These are phyloP conservation scores for Anthracocystis setariae DNA, from an alignment of 1,284 basidiomycete species.

Conservation along the genomic window DNA sequence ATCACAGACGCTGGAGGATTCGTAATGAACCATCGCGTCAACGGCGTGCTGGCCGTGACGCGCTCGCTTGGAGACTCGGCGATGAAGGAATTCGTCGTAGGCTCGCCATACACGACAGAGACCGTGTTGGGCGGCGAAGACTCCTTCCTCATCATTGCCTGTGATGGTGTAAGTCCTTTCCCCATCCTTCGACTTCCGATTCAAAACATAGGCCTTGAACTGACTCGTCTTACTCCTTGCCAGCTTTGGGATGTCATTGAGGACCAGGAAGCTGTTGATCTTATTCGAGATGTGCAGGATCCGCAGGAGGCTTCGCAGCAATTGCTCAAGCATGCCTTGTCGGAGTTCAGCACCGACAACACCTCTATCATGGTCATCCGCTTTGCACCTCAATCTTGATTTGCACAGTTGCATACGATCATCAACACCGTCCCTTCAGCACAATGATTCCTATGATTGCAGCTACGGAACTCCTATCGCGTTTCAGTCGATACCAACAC, in stretches of 20 bases:
- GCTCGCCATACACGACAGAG: constrained; percentile 96
- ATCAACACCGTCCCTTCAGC: too few species aligned
- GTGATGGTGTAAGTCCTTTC: constrained; percentile 83
- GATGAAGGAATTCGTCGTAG: constrained; percentile 99
- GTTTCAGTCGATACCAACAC: too few species aligned
- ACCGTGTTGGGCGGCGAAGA: constrained; percentile 89
- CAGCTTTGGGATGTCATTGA: constrained; percentile 96
- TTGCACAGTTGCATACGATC: neutral
- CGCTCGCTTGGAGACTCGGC: constrained; percentile 94
- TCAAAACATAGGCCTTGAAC: neutral
- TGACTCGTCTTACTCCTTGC: constrained; percentile 9
- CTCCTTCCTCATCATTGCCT: constrained; percentile 94
- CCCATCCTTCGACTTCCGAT: neutral
- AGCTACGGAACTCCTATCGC: too few species aligned
- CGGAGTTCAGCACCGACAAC: constrained; percentile 90
- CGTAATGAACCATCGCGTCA: constrained; percentile 97
- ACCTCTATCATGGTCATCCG: constrained; percentile 67
- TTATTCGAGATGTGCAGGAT: constrained; percentile 79
- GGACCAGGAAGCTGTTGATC: constrained; percentile 90
- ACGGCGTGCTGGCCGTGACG: constrained; percentile 93
- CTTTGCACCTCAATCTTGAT: constrained; percentile 26
- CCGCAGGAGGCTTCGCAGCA: constrained; percentile 83
- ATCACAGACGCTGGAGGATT: constrained; percentile 98
- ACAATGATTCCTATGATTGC: too few species aligned
- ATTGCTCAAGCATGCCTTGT: constrained; percentile 85